Conservation (phyloP, 768 basidiomycete species). For the Imleria badia region DNA sequence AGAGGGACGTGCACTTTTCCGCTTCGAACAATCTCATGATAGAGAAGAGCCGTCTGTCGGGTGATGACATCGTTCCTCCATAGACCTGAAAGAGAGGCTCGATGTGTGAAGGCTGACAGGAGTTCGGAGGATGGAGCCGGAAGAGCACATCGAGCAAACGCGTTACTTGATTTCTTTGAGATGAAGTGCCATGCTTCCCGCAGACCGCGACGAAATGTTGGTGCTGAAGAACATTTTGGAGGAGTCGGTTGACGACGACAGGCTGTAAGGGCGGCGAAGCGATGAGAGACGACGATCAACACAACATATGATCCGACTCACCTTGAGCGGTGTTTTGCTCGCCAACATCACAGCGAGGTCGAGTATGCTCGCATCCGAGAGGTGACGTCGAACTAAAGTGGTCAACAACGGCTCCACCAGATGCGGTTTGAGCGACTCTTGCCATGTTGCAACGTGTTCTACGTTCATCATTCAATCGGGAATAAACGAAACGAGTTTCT, state of each 20-base stretch:
- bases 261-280: slow-evolving; percentile 43
- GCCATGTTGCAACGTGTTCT: slow-evolving; percentile 16
- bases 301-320: slow-evolving; percentile 26
- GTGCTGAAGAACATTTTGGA: slow-evolving; percentile 77
- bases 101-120: slow-evolving; percentile 82
- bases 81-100: slow-evolving; percentile 77
- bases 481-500: background rate
- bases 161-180: slow-evolving; percentile 48
- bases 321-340: slow-evolving; percentile 58
- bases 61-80: slow-evolving; percentile 60
- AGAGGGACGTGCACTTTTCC: slow-evolving; percentile 63
- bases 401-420: slow-evolving; percentile 72
- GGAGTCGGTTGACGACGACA: slow-evolving; percentile 64
- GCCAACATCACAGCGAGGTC: slow-evolving; percentile 45
- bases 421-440: slow-evolving; percentile 43
- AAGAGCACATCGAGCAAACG: slow-evolving; percentile 67
- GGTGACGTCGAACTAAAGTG: slow-evolving; percentile 58
- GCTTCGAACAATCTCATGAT: slow-evolving; percentile 79
- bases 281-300: background rate
- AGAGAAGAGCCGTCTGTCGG: slow-evolving; percentile 68
- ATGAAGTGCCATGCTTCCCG: slow-evolving; percentile 17
- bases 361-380: slow-evolving; percentile 43
- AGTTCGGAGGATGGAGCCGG: slow-evolving; percentile 72
- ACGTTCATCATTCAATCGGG: background rate
- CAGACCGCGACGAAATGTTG: slow-evolving; percentile 56